Evolutionary conservation across 805 yeast species (phyloP), one percentile per base, ranked within the genome.

Genomic region (Cyberlindnera maritima): DNA sequence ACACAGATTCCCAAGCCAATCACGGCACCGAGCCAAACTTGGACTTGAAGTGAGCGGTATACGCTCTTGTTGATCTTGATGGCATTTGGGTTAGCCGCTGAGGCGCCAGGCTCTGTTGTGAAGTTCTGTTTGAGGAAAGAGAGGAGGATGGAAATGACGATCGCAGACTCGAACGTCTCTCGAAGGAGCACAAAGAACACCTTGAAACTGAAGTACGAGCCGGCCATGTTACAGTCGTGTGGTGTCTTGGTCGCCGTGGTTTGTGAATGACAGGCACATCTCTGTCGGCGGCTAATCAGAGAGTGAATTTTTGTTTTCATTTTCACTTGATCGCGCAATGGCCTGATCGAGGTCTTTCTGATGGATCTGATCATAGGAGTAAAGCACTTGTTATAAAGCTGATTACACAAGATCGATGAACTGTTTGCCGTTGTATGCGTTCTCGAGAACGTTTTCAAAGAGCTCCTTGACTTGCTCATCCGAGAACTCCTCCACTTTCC

Each of bases 71-170:
- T 64, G 29, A 74, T 68, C 1, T 69, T 60, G 15, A 53, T 42
- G 9, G 50, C 53, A 29, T 39, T 41, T 2, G 39, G 26, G 18
- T 46, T 45, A 14, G 41, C 44, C 28, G 41, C 26, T 23, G 38
- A 10, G 3, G 35, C 7, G n/a, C 13, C n/a, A 10, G n/a, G 14
- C 2, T 47, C 52, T 13, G 67, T 51, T 12, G 55, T 96, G 55
- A 91, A 77, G 55, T 96, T 88, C 69, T 90, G 97, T 66, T 88
- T 88, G 57, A 91, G 76, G 69, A 92, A 92, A 15, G 98, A 95
- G 49, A 92, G 75, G 50, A 92, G 75, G 39, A 92, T 97, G 3
- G 98, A 89, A 49, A 94, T 86, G 52, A 92, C 88, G 54, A 92
- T 80, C 38, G 92, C 83, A 13, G 97, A 97, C 70, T 92, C 99